Percentiles rank a stretch among this genome's conserved stretches.
These are phyloP conservation scores for Acaromyces ingoldii DNA, from an alignment of 1,284 basidiomycete genomes.

Conservation along the genomic window DNA sequence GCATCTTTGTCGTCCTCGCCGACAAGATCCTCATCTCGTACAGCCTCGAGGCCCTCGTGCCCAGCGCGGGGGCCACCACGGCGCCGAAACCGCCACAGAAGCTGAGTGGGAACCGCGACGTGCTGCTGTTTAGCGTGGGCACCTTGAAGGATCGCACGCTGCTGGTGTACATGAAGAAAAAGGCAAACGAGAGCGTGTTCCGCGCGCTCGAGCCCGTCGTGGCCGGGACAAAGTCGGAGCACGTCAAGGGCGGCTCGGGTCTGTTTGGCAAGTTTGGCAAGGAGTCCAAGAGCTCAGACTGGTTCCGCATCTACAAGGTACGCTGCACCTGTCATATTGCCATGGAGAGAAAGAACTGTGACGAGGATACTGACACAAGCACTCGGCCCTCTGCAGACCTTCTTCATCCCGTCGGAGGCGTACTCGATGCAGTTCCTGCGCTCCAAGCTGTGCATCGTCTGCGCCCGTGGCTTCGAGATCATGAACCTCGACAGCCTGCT, in stretches of 20 bases:
- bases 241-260: conserved; percentile 64
- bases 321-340: conserved; percentile 18
- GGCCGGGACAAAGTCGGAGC: conserved; percentile 51
- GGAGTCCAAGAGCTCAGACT: conserved; percentile 72
- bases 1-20: conserved; percentile 88
- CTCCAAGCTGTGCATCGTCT: conserved; percentile 82
- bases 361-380: background rate
- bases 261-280: conserved; percentile 66
- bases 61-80: conserved; percentile 59
- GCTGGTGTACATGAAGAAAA: conserved; percentile 92
- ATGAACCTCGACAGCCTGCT: conserved; percentile 77
- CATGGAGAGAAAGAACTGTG: too few species aligned
- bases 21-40: conserved; percentile 70
- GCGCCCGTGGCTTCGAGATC: conserved; percentile 83
- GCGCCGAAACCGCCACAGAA: conserved; percentile 64
- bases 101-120: conserved; percentile 79
- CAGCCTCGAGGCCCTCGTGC: conserved; percentile 90
- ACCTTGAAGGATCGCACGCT: conserved; percentile 75
- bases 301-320: conserved; percentile 83
- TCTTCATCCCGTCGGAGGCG: conserved; percentile 84
- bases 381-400: conserved; percentile 59
- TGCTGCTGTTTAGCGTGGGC: conserved; percentile 90
- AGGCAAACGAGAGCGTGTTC: conserved; percentile 84
- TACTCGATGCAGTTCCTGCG: conserved; percentile 84
- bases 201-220: conserved; percentile 86